phyloP scores from a whole-genome alignment of 257 asterid genomes.

The Solanum piurae region DNA sequence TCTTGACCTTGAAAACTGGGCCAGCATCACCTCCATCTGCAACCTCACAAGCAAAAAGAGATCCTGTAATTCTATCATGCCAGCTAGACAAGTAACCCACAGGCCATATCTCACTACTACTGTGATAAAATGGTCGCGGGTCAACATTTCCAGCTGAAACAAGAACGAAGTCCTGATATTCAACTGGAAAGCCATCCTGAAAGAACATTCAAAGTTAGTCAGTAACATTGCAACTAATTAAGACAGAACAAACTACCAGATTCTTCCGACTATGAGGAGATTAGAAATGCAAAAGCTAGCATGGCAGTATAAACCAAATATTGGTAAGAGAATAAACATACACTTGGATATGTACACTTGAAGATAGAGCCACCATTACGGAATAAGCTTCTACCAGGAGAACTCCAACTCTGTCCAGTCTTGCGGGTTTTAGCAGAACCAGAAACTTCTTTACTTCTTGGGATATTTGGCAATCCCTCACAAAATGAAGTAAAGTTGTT shows the following conservation, averaged over 20 bases:
- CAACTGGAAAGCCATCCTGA: slow-evolving; percentile 84
- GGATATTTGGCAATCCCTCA: slow-evolving; percentile 20
- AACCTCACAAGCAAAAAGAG: slow-evolving; percentile 72
- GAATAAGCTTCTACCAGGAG: slow-evolving; percentile 23
- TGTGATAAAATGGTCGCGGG: slow-evolving; percentile 66
- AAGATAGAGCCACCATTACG: slow-evolving; percentile 6
- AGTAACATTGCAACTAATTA: background rate
- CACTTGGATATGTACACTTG: background rate
- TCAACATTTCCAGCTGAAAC: slow-evolving; percentile 70
- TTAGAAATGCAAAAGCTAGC: background rate
- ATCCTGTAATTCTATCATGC: slow-evolving; percentile 91
- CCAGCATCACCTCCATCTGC: slow-evolving; percentile 84
- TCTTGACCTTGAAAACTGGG: slow-evolving; percentile 57
- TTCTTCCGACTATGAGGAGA: background rate
- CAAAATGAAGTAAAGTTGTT: slow-evolving; percentile 17
- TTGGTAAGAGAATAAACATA: background rate
- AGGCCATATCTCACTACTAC: slow-evolving; percentile 66
- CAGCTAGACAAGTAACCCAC: slow-evolving; percentile 85
- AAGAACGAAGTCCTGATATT: slow-evolving; percentile 76
- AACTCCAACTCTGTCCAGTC: slow-evolving; percentile 28
- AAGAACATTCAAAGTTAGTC: background rate
- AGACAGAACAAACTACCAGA: background rate
- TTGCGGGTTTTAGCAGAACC: slow-evolving; percentile 18
- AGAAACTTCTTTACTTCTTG: slow-evolving; percentile 31
- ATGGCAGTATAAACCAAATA: background rate